Percentiles rank a stretch among this genome's conserved stretches.
Conservation (phyloP, 2,329 filamentous ascomycete species). For the Colletotrichum gloeosporioides region DNA sequence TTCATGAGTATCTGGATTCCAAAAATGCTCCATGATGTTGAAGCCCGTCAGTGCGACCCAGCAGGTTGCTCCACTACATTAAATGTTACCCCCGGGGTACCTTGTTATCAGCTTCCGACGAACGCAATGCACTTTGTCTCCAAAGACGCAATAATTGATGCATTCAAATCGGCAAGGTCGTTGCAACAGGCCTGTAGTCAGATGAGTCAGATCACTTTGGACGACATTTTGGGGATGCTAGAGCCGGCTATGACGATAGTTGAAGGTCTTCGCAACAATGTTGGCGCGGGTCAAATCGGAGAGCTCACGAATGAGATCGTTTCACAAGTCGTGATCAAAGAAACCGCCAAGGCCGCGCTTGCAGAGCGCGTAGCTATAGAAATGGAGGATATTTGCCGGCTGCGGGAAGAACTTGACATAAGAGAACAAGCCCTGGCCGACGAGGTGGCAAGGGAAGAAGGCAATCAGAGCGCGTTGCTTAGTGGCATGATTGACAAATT, state of each 20-base stretch:
- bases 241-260: too few relatives aligned
- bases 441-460: neutral
- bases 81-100: too few relatives aligned
- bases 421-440: neutral
- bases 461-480: neutral
- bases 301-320: neutral
- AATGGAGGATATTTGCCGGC: neutral
- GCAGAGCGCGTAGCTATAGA: neutral
- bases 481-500: neutral
- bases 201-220: too few relatives aligned
- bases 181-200: neutral
- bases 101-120: too few relatives aligned
- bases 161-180: neutral
- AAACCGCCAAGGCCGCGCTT: neutral
- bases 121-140: too few relatives aligned
- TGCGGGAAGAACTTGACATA: neutral
- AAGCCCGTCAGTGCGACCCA: slow-evolving; percentile 36
- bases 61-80: slow-evolving; percentile 32
- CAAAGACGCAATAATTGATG: too few relatives aligned
- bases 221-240: too few relatives aligned
- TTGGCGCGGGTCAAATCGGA: neutral
- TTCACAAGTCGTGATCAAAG: neutral
- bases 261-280: neutral
- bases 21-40: slow-evolving; percentile 26
- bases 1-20: slow-evolving; percentile 37